phyloP scores from a whole-genome alignment of 2,329 filamentous ascomycete genomes.

The Phialocephala subalpina region DNA sequence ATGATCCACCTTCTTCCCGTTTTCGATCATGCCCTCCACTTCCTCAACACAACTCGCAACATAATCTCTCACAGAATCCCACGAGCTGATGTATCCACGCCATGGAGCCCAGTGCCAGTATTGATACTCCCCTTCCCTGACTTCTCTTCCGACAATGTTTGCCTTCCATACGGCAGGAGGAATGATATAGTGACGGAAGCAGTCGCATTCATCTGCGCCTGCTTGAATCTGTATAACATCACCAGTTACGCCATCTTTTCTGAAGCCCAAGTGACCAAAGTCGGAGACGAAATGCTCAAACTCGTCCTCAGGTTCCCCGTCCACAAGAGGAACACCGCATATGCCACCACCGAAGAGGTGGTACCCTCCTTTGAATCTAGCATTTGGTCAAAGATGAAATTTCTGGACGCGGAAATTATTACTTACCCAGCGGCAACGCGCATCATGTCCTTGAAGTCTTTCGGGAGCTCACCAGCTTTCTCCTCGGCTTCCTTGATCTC shows the following conservation, averaged over 20 bases:
- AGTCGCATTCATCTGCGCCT: slow-evolving; percentile 14
- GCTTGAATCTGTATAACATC: background rate
- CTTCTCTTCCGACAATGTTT: slow-evolving; percentile 6
- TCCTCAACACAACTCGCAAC: slow-evolving; percentile 24
- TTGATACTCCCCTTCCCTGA: slow-evolving; percentile 19
- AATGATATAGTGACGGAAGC: slow-evolving; percentile 19
- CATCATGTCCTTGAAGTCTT: slow-evolving; percentile 30
- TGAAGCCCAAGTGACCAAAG: background rate
- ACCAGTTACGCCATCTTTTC: background rate
- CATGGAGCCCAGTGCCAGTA: slow-evolving; percentile 20
- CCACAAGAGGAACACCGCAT: slow-evolving; percentile 19
- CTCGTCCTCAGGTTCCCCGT: background rate
- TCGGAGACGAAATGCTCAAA: background rate
- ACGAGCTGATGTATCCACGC: slow-evolving; percentile 3
- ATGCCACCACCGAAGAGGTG: slow-evolving; percentile 28
- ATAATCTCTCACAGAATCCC: slow-evolving; percentile 17
- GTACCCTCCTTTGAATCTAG: slow-evolving; percentile 27
- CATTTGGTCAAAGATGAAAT: background rate
- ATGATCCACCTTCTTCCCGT: slow-evolving; percentile 6
- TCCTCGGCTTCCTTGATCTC: slow-evolving; percentile 25
- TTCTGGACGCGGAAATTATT: background rate
- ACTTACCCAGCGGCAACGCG: slow-evolving; percentile 29
- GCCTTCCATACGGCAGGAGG: slow-evolving; percentile 17
- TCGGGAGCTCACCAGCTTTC: slow-evolving; percentile 21
- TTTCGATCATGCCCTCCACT: slow-evolving; percentile 22